Conservation (phyloP, 768 basidiomycete species). For the Serendipita vermifera region DNA sequence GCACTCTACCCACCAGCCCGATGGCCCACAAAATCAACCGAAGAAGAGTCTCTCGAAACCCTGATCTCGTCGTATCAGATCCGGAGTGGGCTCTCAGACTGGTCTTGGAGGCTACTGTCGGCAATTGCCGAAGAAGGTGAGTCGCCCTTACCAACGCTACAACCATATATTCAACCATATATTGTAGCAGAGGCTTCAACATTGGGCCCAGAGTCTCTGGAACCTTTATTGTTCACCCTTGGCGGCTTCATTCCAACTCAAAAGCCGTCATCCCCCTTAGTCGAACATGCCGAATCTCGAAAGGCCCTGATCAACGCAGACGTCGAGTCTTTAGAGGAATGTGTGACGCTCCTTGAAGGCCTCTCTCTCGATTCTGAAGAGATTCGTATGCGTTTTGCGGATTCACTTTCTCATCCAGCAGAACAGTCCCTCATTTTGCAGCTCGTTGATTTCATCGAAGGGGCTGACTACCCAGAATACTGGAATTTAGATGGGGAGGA, state of each 20-base stretch:
- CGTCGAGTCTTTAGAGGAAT: constrained; percentile 59
- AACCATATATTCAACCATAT: too few species aligned
- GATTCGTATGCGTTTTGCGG: constrained; percentile 55
- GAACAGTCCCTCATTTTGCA: constrained; percentile 41
- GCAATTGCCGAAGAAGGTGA: constrained; percentile 41
- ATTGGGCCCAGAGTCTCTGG: constrained; percentile 1
- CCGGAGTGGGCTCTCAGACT: constrained; percentile 51
- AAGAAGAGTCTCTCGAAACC: background rate
- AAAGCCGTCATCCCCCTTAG: constrained; percentile 30
- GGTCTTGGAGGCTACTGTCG: constrained; percentile 66
- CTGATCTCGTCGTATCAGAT: constrained; percentile 19
- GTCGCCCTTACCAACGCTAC: too few species aligned
- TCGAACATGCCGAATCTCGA: constrained; percentile 13
- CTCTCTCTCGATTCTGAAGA: constrained; percentile 68
- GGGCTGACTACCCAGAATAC: constrained; percentile 49
- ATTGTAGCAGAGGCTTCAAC: background rate
- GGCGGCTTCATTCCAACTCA: constrained; percentile 17
- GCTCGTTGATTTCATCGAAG: constrained; percentile 64
- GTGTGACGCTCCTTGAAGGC: constrained; percentile 63
- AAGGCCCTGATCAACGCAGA: constrained; percentile 30
- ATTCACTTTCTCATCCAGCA: background rate
- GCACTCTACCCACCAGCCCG: constrained; percentile 60
- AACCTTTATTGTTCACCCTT: constrained; percentile 8
- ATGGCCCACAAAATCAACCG: constrained; percentile 32
- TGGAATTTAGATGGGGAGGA: constrained; percentile 38